Evolutionary conservation across 2,329 filamentous ascomycete species (phyloP), one percentile per base, ranked within the genome.

Genomic region (Paracorniculantispora psalliotae): DNA sequence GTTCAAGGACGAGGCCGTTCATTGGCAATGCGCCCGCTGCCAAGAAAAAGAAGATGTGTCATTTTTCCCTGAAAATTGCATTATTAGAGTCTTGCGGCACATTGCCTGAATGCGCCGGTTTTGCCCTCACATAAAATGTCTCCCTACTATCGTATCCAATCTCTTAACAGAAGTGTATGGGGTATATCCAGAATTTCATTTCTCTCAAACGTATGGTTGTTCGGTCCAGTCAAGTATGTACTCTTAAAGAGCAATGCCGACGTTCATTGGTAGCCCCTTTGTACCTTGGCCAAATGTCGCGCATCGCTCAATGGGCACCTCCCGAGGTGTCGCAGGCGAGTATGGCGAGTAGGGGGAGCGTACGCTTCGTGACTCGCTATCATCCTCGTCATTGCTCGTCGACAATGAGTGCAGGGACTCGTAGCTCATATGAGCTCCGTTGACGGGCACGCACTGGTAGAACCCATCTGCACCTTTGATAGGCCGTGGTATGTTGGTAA

Each of bases 401-500:
- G 79, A 81, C 55, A 78, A 70, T 2, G 78, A 80, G 48, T 76
- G 77, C 49, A 74, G 67, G 26, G 78, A 79, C 57, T 79, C 77
- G 55, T 76, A 69, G 65, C 80, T 83, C 1, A 30, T 44, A 66
- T 52, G 69, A 69, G 65, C 69, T 25, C 63, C 67, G 66, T 59
- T 64, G 56, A 70, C 72, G 33, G 75, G 73, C 17, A 84, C 72
- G 57, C 79, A 81, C 67, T 85, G 80, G 66, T 87, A 87, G 68
- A 83, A 86, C 4, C 82, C 83, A 30, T 85, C 80, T 10, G 69
- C 71, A 25, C 71, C 74, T 44, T 73, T 81, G 46, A 85, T 69
- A 10, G 82, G 80, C 43, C 71, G 77, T 2, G 83, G 83, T 4
- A 70, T 71, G 63, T 85, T 86, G 49, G 82, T 86, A 26, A 84